Evolutionary conservation across 1,139 yeast species (phyloP), one percentile per base, ranked within the genome.

Genomic region (Taphrina deformans): DNA sequence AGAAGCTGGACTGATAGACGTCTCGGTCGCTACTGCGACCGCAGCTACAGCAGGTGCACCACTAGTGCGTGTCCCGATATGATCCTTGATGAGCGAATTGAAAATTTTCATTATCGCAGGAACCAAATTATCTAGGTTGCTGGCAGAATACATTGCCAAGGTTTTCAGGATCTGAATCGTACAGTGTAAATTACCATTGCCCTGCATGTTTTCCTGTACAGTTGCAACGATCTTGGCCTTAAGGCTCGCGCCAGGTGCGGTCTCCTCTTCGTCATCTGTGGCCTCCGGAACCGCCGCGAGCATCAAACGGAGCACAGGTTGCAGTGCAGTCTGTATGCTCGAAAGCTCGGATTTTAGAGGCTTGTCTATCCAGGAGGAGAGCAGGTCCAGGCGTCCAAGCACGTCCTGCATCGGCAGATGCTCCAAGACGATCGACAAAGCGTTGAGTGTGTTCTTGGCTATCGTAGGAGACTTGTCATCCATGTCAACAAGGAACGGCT

Each of bases 111-210:
- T 87, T 23, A 92, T 81, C 69, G 84, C 79, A 5, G 92, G 93
- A 61, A 92, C 79, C 62, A 90, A 78, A 0, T 89, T 79, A 70
- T 91, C 96, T 66, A 92, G 80, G 4, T 85, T 82, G 35, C 86
- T 82, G 0, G 97, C 96, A 64, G 85, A 82, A 73, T 83, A 85
- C 70, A 85, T 83, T 14, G 90, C 89, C 67, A 92, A 77, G 0
- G 96, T 88, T 87, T 95, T 87, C 1, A 95, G 86, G 59, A 93
- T 79, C 21, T 91, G 87, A 0, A 92, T 92, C 69, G 97, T 97
- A 7, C 97, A 95, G 18, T 96, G 93, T 60, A 89, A 85, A 0
- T 86, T n/a, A 89, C 86, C 72, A 58, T 65, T 33, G 40, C 86
- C 87, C 60, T 88, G 85, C 70, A 95, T 79, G 74, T 92, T 96